Conservation (phyloP, 768 basidiomycete genomes). For the Suillus plorans region DNA sequence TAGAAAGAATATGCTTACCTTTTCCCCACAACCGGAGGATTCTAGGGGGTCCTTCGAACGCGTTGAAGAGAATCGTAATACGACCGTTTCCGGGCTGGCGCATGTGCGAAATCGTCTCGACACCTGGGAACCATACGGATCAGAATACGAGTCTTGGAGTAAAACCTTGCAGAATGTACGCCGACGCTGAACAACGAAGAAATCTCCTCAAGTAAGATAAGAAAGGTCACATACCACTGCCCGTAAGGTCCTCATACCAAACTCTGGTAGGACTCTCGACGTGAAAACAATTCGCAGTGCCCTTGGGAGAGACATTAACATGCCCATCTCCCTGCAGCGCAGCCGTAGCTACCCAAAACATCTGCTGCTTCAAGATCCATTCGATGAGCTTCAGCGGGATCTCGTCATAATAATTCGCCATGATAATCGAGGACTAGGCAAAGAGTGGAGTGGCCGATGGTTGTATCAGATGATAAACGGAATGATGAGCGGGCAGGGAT, state of each 20-base stretch:
- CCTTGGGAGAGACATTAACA: constrained; percentile 71
- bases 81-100: constrained; percentile 56
- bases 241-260: constrained; percentile 77
- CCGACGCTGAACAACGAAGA: background rate
- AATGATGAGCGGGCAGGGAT: background rate
- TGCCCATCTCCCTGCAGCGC: constrained; percentile 57
- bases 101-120: constrained; percentile 60
- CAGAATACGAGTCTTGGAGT: background rate
- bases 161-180: background rate
- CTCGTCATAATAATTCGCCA: constrained; percentile 59
- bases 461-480: background rate
- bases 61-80: constrained; percentile 60
- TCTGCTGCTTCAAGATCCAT: constrained; percentile 62
- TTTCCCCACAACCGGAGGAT: constrained; percentile 61
- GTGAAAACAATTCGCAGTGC: constrained; percentile 59
- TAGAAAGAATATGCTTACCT: constrained; percentile 34
- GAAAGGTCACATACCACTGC: constrained; percentile 50
- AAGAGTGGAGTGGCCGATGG: background rate
- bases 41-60: constrained; percentile 58
- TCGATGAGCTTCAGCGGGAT: constrained; percentile 51
- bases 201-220: background rate
- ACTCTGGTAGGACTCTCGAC: constrained; percentile 50
- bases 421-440: constrained; percentile 19
- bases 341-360: constrained; percentile 73
- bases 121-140: constrained; percentile 32